Conservation (phyloP, 2,329 filamentous ascomycete genomes). For the Aspergillus pseudonomiae region DNA sequence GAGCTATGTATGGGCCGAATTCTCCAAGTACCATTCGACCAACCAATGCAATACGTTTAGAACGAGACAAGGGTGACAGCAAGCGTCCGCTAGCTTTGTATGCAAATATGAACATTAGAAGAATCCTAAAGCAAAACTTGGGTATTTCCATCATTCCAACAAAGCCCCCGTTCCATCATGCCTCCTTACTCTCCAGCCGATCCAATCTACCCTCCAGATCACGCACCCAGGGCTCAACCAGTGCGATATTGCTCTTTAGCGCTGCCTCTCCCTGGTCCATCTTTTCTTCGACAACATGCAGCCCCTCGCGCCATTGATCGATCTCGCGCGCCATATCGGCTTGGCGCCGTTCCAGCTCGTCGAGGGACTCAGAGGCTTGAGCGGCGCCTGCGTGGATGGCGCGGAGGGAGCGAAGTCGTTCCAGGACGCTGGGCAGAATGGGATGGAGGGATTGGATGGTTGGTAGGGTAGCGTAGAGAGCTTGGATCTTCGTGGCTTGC, state of each 20-base stretch:
- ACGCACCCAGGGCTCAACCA: conserved; percentile 88
- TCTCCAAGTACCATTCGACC: background rate
- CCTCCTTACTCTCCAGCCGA: conserved; percentile 50
- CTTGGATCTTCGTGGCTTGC: conserved; percentile 83
- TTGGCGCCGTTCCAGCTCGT: conserved; percentile 77
- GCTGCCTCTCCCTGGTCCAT: conserved; percentile 70
- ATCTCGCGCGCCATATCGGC: conserved; percentile 82
- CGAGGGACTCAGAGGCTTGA: conserved; percentile 74
- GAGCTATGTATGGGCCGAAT: background rate
- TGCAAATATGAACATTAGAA: background rate
- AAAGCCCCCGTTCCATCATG: conserved; percentile 1
- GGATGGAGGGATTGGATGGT: conserved; percentile 87
- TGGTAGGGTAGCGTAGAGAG: conserved; percentile 83
- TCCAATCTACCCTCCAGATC: conserved; percentile 78
- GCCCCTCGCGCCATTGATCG: conserved; percentile 78
- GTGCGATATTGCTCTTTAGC: conserved; percentile 77
- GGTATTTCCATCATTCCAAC: conserved; percentile 13
- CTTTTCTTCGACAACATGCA: conserved; percentile 76
- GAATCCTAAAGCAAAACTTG: background rate
- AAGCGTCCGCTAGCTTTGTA: background rate
- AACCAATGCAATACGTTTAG: background rate
- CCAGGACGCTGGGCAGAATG: conserved; percentile 79
- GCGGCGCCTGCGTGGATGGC: conserved; percentile 87
- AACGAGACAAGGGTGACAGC: conserved; percentile 9
- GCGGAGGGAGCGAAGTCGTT: conserved; percentile 79